Evolutionary conservation across 2,329 filamentous ascomycete species (phyloP), one percentile per base, ranked within the genome.

Genomic region (Xylaria sp.): DNA sequence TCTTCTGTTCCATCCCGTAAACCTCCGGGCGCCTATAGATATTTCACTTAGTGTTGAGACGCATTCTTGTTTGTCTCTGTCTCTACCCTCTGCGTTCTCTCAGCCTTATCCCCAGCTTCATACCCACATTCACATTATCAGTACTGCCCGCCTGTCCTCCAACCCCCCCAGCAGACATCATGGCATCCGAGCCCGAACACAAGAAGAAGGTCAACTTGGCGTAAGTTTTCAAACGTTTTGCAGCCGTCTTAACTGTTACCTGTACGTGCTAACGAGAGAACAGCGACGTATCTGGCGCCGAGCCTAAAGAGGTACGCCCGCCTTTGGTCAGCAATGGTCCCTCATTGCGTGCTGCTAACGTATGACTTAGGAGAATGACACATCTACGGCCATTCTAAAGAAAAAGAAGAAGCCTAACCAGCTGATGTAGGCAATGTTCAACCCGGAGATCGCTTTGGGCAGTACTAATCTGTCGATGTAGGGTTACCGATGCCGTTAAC

Each of bases 351-450:
- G 39, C 75, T 70, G 74, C 73, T 76, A 68, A 74, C 66, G 51
- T 56, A 69, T 39, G 51, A 8, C 37, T 69, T 78, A 97, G 91
- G 91, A 94, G 78, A 93, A 98, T 82, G 96, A 97, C 80, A 94
- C 91, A 72, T 90, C 96, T 63, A 99, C 96, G 55, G 96, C 96
- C 76, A 99, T 99, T 78, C 89, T 99, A 79, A 98, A 98, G 88
- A 98, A 98, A 89, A 99, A 99, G 92, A 99, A 99, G 94, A 99
- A 99, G 93, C 94, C 94, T 78, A 99, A 99, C 85, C 97, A 95
- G 80, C 85, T 99, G 82, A 97, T 99, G 94, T 97, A 87, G 44
- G 63, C 55, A 59, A 28, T 46, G 13, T 15, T 34, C 37, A 12
- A 20, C 50, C 34, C 12, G 1, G 7, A 39, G 6, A 5, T 52